phyloP scores from a whole-genome alignment of 805 yeast species.

The Candida nonsorbophila region DNA sequence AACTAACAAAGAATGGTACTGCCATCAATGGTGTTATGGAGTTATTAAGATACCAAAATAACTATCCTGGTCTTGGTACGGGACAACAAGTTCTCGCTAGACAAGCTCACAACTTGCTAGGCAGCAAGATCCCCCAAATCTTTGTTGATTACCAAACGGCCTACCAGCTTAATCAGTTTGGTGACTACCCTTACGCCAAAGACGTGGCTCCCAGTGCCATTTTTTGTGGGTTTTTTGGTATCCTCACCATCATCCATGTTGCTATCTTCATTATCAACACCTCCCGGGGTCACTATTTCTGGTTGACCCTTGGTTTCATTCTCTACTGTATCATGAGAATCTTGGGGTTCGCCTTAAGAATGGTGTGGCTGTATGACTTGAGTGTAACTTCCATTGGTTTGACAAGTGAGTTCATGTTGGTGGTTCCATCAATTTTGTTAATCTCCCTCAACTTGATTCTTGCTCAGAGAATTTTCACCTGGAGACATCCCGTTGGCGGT shows the following conservation, averaged over 20 bases:
- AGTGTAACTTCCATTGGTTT: conserved; percentile 45
- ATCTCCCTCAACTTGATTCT: conserved; percentile 57
- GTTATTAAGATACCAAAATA: conserved; percentile 21
- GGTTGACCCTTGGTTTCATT: conserved; percentile 47
- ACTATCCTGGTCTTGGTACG: conserved; percentile 27
- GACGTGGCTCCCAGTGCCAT: conserved; percentile 61
- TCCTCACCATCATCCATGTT: conserved; percentile 44
- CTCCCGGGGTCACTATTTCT: conserved; percentile 56
- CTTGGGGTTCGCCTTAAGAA: conserved; percentile 55
- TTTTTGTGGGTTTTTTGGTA: conserved; percentile 47
- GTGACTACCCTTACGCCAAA: conserved; percentile 49
- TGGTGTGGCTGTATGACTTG: conserved; percentile 54
- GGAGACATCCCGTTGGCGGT: conserved; percentile 74
- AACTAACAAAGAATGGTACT: conserved; percentile 14
- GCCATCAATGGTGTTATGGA: conserved; percentile 25
- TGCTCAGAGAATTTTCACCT: conserved; percentile 69
- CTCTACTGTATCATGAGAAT: conserved; percentile 49
- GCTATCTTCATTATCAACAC: conserved; percentile 43
- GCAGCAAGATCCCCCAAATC: conserved; percentile 32
- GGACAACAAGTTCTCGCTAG: conserved; percentile 20
- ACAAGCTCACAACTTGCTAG: conserved; percentile 27
- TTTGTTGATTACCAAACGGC: conserved; percentile 32
- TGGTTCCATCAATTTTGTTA: conserved; percentile 54
- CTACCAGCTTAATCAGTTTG: conserved; percentile 50
- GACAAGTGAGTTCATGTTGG: conserved; percentile 49